phyloP scores from a whole-genome alignment of 768 basidiomycete species.

The Kwoniella shandongensis region DNA sequence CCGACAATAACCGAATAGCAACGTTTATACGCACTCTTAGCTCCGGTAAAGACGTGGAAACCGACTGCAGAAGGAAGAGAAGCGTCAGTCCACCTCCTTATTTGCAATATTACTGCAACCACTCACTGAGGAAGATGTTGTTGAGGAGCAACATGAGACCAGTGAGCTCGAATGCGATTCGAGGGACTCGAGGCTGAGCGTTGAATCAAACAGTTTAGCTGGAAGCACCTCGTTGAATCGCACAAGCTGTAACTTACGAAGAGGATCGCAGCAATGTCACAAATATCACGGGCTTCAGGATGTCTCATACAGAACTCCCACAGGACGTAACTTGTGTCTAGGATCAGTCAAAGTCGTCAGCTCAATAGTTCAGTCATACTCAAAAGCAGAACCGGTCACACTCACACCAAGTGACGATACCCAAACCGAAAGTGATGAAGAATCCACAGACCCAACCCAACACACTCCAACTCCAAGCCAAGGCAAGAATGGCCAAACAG shows the following conservation, averaged over 20 bases:
- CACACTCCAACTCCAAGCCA: slow-evolving; percentile 47
- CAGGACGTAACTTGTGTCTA: slow-evolving; percentile 58
- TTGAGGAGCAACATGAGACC: slow-evolving; percentile 61
- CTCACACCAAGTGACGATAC: slow-evolving; percentile 43
- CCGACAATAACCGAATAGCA: not conserved
- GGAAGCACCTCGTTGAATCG: too few species aligned
- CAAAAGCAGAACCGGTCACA: too few species aligned
- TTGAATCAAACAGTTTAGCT: too few species aligned
- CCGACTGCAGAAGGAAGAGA: slow-evolving; percentile 22
- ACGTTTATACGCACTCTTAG: slow-evolving; percentile 33
- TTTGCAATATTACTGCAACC: slow-evolving; percentile 1
- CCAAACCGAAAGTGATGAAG: slow-evolving; percentile 46
- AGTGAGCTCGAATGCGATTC: slow-evolving; percentile 59
- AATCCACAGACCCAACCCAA: slow-evolving; percentile 44
- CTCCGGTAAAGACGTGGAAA: slow-evolving; percentile 47
- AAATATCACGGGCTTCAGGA: slow-evolving; percentile 60
- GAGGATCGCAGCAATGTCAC: slow-evolving; percentile 59
- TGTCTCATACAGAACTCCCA: slow-evolving; percentile 60
- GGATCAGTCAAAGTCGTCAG: too few species aligned
- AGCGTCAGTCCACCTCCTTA: not conserved
- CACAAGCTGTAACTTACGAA: slow-evolving; percentile 20
- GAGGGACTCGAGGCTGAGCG: slow-evolving; percentile 57
- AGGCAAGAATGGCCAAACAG: slow-evolving; percentile 44
- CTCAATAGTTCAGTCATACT: too few species aligned
- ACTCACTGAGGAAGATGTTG: slow-evolving; percentile 57